Conservation (phyloP, 306 rosid species). For the Luffa acutangula region DNA sequence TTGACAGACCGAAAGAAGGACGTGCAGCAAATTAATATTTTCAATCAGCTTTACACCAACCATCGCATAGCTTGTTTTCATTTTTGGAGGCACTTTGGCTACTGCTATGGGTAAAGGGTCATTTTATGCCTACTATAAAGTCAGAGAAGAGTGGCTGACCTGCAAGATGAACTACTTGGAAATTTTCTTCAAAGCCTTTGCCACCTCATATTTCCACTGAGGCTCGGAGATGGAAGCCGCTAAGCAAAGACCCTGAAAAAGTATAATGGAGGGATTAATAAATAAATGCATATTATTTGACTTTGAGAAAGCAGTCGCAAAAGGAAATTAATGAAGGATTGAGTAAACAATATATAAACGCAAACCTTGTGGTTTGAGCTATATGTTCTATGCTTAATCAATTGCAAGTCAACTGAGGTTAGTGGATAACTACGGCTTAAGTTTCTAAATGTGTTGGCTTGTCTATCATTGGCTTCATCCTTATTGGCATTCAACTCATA, state of each 20-base stretch:
- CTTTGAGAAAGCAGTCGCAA: background rate
- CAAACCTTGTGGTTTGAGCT: background rate
- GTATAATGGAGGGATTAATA: background rate
- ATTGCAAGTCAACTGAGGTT: background rate
- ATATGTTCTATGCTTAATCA: background rate
- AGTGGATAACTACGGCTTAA: background rate
- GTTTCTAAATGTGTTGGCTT: background rate
- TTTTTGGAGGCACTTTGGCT: background rate
- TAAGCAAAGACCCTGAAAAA: background rate
- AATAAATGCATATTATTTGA: slow-evolving; percentile 3
- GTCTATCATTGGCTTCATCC: background rate
- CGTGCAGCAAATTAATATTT: background rate
- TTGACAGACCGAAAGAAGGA: background rate
- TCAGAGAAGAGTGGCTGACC: slow-evolving; percentile 1
- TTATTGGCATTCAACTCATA: background rate
- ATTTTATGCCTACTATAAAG: background rate
- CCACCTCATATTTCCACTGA: slow-evolving; percentile 4
- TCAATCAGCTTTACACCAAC: background rate
- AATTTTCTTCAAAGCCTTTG: background rate
- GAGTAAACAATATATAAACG: background rate
- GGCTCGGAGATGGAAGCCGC: background rate
- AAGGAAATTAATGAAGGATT: background rate
- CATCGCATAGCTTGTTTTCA: background rate
- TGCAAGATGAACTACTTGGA: background rate
- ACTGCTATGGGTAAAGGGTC: background rate